Base-by-base conservation (phyloP, 352 stramenopile genomes). In the Pythium folliculosum region DNA sequence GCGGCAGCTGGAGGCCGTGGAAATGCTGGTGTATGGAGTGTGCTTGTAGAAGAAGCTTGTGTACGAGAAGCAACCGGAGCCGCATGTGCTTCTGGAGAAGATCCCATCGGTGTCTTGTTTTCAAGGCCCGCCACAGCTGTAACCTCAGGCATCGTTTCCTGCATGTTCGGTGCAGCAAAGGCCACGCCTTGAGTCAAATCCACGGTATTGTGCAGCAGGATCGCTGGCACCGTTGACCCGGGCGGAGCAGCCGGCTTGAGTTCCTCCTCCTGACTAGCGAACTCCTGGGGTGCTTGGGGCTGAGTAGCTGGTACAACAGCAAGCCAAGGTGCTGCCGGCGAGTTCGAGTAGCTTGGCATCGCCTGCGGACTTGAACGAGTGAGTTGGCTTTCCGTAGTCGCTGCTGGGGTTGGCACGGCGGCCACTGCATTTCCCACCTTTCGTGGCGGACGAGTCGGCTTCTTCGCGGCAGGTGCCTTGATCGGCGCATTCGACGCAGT, bases 151-250 rank as follows among this genome's bases (percentile, higher is more conserved):
- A 38, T 63, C 43, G 19, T 22, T 21, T 16, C 19, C 30, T 58
- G 17, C n/a, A 21, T 25, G 22, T 9, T 27, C 14, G 30, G 27
- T 17, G 19, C 13, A 19, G 5, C 6, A n/a, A 3, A 0, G 51
- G 8, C n/a, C 7, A 22, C 48, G 21, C 53, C 60, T 17, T 13
- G 49, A 23, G 62, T 68, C 1, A 68, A 44, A 37, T 63, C 52
- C 40, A 68, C 52, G 12, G 52, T 63, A 13, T 68, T 47, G 9
- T 40, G 5, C 13, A 13, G 47, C 17, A 38, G 3, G 27, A 23
- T 51, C 38, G 13, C 22, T 19, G 35, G 44, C 32, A 43, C 21
- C 1, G 21, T 7, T 5, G 45, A 19, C 10, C 30, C 43, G 8
- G 32, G 30, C n/a, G 22, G 32, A 25, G 48, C n/a, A 16, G 30